Conservation (phyloP, 2,329 filamentous ascomycete genomes). For the Arthroderma uncinatum region DNA sequence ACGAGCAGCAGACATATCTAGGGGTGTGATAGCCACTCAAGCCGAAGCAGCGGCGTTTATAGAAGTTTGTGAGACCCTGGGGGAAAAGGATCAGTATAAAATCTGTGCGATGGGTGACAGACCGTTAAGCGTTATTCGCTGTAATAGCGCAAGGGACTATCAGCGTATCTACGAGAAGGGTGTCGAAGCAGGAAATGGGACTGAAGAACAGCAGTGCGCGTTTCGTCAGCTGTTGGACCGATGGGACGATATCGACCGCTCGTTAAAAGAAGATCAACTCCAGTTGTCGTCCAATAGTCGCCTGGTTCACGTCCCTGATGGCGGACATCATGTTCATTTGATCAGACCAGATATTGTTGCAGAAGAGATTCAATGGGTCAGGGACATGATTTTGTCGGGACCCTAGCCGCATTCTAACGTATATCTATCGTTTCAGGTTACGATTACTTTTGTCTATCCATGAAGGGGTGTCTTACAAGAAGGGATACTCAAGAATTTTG, state of each 20-base stretch:
- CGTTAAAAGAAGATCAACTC: constrained; percentile 26
- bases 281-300: constrained; percentile 22
- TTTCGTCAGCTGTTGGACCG: constrained; percentile 23
- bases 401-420: neutral
- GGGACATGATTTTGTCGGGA: constrained; percentile 10
- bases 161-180: constrained; percentile 25
- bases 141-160: constrained; percentile 25
- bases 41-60: constrained; percentile 18
- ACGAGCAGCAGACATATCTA: constrained; percentile 23
- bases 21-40: constrained; percentile 16
- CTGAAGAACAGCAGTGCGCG: constrained; percentile 20
- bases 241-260: constrained; percentile 21
- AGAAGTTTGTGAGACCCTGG: constrained; percentile 22
- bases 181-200: constrained; percentile 26
- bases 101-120: constrained; percentile 19
- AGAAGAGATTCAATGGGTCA: constrained; percentile 28
- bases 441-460: too few relatives aligned
- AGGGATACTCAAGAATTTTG: too few relatives aligned
- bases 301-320: constrained; percentile 25
- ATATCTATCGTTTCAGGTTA: too few relatives aligned
- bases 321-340: constrained; percentile 32
- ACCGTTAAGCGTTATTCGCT: constrained; percentile 30
- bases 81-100: constrained; percentile 24
- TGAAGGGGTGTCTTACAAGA: too few relatives aligned
- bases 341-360: constrained; percentile 28